phyloP scores from a whole-genome alignment of 2,329 filamentous ascomycete species.

The Helotiales sp. region DNA sequence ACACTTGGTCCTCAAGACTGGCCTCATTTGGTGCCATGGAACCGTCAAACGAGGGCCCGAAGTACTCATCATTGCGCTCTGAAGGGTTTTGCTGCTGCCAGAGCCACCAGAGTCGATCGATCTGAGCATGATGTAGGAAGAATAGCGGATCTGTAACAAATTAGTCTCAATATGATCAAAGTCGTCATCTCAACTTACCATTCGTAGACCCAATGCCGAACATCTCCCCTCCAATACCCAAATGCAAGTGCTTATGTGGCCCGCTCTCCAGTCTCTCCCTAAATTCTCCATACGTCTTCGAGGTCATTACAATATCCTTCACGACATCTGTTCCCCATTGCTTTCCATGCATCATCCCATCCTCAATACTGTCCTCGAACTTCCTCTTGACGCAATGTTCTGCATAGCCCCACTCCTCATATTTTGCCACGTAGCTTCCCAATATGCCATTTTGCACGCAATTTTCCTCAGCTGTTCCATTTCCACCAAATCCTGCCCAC shows the following conservation, averaged over 20 bases:
- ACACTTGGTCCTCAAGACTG: not conserved
- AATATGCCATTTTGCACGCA: not conserved
- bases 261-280: not conserved
- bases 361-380: not conserved
- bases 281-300: not conserved
- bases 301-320: not conserved
- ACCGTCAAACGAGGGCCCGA: not conserved
- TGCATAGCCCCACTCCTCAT: not conserved
- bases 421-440: not conserved
- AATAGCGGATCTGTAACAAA: constrained; percentile 41
- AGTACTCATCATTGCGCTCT: not conserved
- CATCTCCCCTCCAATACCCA: not conserved
- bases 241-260: not conserved
- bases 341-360: not conserved
- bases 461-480: not conserved
- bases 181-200: not conserved
- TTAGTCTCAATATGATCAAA: not conserved
- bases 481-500: not conserved
- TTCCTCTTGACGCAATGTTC: not conserved
- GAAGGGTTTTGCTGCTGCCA: constrained; percentile 33
- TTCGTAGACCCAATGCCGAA: not conserved
- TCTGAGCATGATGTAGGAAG: constrained; percentile 32
- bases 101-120: constrained; percentile 33
- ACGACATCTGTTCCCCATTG: not conserved
- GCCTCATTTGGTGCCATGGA: not conserved